Evolutionary conservation across 2,329 filamentous ascomycete species (phyloP), one percentile per base, ranked within the genome.

Genomic region (Ceratocystis cacaofunesta): DNA sequence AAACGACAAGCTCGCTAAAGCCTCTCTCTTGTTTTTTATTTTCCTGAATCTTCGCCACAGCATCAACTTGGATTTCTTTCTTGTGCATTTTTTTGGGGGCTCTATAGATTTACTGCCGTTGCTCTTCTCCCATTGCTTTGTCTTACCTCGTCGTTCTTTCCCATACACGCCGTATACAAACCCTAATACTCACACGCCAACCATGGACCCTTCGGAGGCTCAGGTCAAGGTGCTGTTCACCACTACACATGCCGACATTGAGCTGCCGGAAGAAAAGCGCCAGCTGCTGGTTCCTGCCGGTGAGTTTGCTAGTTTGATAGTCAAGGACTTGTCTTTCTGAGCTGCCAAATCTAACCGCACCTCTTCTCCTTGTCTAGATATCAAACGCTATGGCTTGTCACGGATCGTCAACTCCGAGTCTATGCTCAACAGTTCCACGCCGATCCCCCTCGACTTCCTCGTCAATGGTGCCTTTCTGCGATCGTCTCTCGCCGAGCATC

Each of bases 391-490:
- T 82, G 85, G 84, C 70, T 79, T 88, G 64, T 88, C 85, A 19
- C 81, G 85, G 67, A 84, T 88, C 68, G 79, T 88, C 73, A 88
- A 88, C 75, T 87, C 85, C 71, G 83, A 85, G 78, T 84, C 83
- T 43, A 86, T 88, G 81, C 84, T 88, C 74, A 79, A 81, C 73
- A 86, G 84, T 58, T 73, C 79, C 32, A 77, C 78, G 10, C 85
- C 89, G 12, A 81, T 92, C 60, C 90, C 90, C 19, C 87, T 99
- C 76, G 94, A 99, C 76, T 97, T 99, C 78, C 83, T 99, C 70
- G 87, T 95, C 76, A 94, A 96, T 75, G 94, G 94, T 74, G 86
- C 88, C 72, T 96, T 95, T 75, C 83, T 99, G 63, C 87, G 89
- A 68, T 89, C 91, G 30, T 90, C 89, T 19, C 84, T 99, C 70